Conservation (phyloP, 2,329 filamentous ascomycete species). For the Clarireedia hainanense region DNA sequence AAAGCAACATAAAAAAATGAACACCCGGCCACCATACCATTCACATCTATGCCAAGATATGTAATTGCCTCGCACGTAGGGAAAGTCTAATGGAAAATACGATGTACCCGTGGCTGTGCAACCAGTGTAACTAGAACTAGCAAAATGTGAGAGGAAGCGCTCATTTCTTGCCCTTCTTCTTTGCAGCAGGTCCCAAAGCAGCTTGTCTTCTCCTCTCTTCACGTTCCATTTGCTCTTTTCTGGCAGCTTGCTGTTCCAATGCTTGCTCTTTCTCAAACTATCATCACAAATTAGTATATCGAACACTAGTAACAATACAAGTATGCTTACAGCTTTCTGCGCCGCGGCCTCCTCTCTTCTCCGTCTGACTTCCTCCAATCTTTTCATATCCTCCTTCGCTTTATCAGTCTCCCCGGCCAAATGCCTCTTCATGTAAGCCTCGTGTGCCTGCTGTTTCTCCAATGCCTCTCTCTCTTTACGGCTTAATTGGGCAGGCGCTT, state of each 20-base stretch:
- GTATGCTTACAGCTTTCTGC: slow-evolving; percentile 62
- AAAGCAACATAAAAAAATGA: too few relatives aligned
- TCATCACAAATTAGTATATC: slow-evolving; percentile 13
- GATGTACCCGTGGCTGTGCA: background rate
- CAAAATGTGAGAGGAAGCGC: background rate
- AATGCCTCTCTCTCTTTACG: slow-evolving; percentile 69
- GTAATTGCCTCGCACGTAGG: too few relatives aligned
- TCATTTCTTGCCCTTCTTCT: slow-evolving; percentile 8
- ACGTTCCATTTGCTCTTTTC: slow-evolving; percentile 32
- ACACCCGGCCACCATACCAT: too few relatives aligned
- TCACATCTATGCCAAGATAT: too few relatives aligned
- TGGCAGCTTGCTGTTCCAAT: slow-evolving; percentile 14
- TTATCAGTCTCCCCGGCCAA: slow-evolving; percentile 95
- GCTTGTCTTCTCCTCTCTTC: slow-evolving; percentile 35
- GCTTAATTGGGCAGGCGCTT: slow-evolving; percentile 46
- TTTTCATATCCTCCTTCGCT: slow-evolving; percentile 80
- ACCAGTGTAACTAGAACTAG: background rate
- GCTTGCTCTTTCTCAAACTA: slow-evolving; percentile 31
- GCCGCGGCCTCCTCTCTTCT: slow-evolving; percentile 78
- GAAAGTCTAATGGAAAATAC: too few relatives aligned
- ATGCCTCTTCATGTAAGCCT: slow-evolving; percentile 85
- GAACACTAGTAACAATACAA: too few relatives aligned
- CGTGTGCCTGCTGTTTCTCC: slow-evolving; percentile 80
- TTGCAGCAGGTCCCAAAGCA: slow-evolving; percentile 17
- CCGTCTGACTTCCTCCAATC: slow-evolving; percentile 74